These are phyloP conservation scores for Angophora floribunda DNA, from an alignment of 345 rosid genomes.

Conservation along the genomic window DNA sequence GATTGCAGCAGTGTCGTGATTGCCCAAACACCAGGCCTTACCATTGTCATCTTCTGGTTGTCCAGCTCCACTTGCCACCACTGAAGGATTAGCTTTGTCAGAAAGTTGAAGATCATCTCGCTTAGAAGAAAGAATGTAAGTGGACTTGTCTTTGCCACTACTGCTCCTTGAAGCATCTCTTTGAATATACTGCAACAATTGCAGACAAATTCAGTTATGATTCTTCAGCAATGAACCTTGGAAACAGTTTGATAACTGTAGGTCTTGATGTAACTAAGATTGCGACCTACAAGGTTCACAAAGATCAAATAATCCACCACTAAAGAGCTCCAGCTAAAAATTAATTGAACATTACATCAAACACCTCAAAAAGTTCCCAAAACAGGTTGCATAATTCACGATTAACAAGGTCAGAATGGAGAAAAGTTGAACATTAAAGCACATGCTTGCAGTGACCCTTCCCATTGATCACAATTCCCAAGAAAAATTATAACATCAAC, in stretches of 20 bases:
- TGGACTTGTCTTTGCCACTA: slow-evolving; percentile 39
- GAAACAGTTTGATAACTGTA: neutral
- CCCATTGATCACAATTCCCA: neutral
- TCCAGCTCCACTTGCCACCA: slow-evolving; percentile 27
- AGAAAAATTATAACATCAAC: neutral
- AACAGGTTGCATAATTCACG: neutral
- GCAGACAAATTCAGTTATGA: neutral
- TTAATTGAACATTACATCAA: neutral
- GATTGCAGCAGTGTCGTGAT: neutral
- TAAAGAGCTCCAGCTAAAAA: neutral
- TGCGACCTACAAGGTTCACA: neutral
- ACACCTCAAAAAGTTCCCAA: neutral
- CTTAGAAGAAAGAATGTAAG: slow-evolving; percentile 24
- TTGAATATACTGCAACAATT: slow-evolving; percentile 37
- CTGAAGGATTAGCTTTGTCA: slow-evolving; percentile 20
- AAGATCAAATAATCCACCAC: neutral
- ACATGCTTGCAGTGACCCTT: neutral
- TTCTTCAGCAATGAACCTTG: neutral
- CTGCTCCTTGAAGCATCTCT: slow-evolving; percentile 31
- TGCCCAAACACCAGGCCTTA: slow-evolving; percentile 1
- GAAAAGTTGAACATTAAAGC: neutral
- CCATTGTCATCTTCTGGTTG: slow-evolving; percentile 37
- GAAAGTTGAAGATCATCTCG: slow-evolving; percentile 35
- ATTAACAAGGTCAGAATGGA: neutral
- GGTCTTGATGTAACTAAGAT: neutral